Evolutionary conservation across 2,329 filamentous ascomycete species (phyloP), one percentile per base, ranked within the genome.

Genomic region (Tolypocladium amazonense): DNA sequence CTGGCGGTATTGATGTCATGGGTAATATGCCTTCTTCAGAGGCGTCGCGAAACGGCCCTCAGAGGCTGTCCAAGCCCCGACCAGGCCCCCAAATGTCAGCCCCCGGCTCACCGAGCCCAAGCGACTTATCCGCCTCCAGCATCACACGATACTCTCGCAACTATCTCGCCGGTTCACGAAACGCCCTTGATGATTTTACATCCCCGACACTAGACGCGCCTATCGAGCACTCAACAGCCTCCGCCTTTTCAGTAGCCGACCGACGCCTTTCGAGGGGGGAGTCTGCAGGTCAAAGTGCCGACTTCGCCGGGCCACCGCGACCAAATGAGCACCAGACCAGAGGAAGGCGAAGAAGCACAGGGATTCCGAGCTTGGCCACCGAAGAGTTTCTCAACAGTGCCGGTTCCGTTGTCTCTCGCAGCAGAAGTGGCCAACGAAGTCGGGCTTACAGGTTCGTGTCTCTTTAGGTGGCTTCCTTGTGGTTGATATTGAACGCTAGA

Each of bases 11-110:
- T 20, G 50, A 20, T 54, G 50, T 37, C 3, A 83, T 83, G 81
- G 81, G 81, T 59, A 83, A 83, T 68, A 70, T 73, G 54, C 70
- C 77, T 59, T 83, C 79, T 53, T 69, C 74, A 65, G 76, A 80
- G 69, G 73, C 73, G 68, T 70, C 72, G 62, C 64, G 67, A 60
- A 68, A 71, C 66, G 61, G 65, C 65, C 70, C 77, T 67, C 77
- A 81, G 63, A 82, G 77, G 71, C 74, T 83, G 62, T 80, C 77
- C 57, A 83, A 83, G 68, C 76, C 79, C 61, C 77, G 74, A 61
- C 75, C 73, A 41, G 72, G 71, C 59, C 76, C 71, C 63, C 72
- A 71, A 70, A 70, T 71, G 58, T 65, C 68, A 58, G 71, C 75
- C 71, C 70, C 75, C 71, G 73, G 73, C 63, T 72, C 77, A 68